Evolutionary conservation across 2,329 filamentous ascomycete genomes (phyloP).

Genomic region (Nemania diffusa): DNA sequence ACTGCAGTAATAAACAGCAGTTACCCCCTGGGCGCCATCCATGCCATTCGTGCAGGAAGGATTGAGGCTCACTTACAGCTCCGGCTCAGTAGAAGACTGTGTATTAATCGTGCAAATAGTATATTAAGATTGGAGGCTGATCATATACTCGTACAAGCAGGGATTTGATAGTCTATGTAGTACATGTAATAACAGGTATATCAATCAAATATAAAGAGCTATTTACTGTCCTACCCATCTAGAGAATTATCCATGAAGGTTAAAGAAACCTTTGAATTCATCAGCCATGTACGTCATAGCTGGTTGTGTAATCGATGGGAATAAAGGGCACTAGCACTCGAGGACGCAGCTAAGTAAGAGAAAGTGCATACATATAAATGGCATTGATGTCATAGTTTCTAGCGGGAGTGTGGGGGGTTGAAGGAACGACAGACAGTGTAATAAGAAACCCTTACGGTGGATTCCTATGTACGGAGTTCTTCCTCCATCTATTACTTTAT

Average conservation of each 20-base stretch:
- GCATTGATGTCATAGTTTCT: slow-evolving; percentile 31
- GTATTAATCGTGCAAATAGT: not conserved
- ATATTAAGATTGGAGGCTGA: not conserved
- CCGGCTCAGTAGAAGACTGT: not conserved
- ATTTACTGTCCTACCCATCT: not conserved
- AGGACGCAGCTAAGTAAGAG: not conserved
- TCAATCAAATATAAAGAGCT: slow-evolving; percentile 3
- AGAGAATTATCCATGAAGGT: not conserved
- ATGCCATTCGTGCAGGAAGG: slow-evolving; percentile 7
- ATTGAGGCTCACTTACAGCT: slow-evolving; percentile 25
- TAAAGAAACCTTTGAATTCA: not conserved
- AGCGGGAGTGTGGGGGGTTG: too few relatives aligned
- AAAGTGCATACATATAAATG: slow-evolving; percentile 8
- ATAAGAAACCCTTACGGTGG: too few relatives aligned
- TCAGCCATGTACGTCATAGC: slow-evolving; percentile 19
- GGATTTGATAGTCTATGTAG: not conserved
- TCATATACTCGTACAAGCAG: not conserved
- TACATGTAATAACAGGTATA: not conserved
- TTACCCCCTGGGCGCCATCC: not conserved
- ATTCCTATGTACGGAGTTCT: too few relatives aligned
- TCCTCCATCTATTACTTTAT: too few relatives aligned
- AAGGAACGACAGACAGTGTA: too few relatives aligned
- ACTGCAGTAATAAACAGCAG: not conserved
- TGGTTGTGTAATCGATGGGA: not conserved
- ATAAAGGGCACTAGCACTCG: slow-evolving; percentile 24